These are phyloP conservation scores for Leccinum rimulosum DNA, from an alignment of 768 basidiomycete genomes.

Conservation along the genomic window DNA sequence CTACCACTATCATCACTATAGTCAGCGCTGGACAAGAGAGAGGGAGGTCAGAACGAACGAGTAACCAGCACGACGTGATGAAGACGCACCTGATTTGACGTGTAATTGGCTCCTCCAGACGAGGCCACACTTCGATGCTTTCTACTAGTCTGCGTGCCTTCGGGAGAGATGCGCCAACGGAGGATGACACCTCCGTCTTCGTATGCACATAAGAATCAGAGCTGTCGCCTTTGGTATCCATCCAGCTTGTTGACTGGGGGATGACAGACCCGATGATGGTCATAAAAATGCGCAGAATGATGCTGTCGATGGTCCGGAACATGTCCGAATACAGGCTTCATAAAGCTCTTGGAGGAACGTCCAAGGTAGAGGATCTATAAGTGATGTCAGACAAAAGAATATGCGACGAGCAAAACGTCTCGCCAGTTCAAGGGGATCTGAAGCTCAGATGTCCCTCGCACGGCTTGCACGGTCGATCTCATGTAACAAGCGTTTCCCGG, in stretches of 20 bases:
- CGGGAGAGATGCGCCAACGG: constrained; percentile 44
- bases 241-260: constrained; percentile 80
- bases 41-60: background rate
- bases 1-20: constrained; percentile 63
- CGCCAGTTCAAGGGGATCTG: constrained; percentile 65
- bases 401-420: constrained; percentile 12
- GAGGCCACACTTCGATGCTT: constrained; percentile 66
- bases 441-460: constrained; percentile 89
- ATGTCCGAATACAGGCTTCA: constrained; percentile 72
- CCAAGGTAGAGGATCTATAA: constrained; percentile 36
- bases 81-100: constrained; percentile 65
- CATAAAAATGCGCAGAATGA: constrained; percentile 71
- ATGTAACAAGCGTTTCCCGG: constrained; percentile 98
- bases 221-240: constrained; percentile 25
- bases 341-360: constrained; percentile 48
- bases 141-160: constrained; percentile 48
- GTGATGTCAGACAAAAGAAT: background rate
- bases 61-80: background rate
- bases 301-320: constrained; percentile 70
- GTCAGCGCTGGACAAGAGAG: background rate
- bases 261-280: constrained; percentile 67
- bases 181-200: constrained; percentile 82
- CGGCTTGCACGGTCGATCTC: constrained; percentile 93
- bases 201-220: constrained; percentile 72
- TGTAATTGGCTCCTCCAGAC: constrained; percentile 69